Percentiles rank a stretch among this genome's conserved stretches.
Conservation (phyloP, 192 early-diverging fungal genomes). For the Entomortierella lignicola region DNA sequence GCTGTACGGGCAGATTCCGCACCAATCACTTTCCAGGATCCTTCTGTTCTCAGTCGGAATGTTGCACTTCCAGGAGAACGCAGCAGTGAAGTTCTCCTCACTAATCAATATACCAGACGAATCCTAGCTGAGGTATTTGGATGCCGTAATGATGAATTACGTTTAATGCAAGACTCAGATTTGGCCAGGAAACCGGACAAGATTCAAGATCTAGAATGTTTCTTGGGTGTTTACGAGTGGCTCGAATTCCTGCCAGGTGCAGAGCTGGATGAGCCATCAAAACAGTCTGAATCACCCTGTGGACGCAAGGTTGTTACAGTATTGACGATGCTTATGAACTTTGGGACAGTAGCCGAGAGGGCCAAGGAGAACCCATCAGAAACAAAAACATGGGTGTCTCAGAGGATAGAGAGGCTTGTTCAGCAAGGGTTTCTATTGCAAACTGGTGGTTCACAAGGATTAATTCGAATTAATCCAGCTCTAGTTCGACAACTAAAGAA, state of each 20-base stretch:
- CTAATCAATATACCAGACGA: conserved; percentile 13
- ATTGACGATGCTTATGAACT: conserved; percentile 33
- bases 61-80: conserved; percentile 34
- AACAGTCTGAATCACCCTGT: background rate
- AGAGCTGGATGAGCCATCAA: conserved; percentile 18
- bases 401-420: conserved; percentile 39
- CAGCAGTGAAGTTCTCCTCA: conserved; percentile 21
- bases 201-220: conserved; percentile 50
- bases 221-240: conserved; percentile 45
- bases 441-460: background rate
- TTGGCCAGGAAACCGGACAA: conserved; percentile 37
- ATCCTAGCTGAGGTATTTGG: conserved; percentile 13
- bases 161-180: conserved; percentile 45
- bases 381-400: conserved; percentile 20
- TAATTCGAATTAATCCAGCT: conserved; percentile 33
- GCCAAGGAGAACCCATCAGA: conserved; percentile 19
- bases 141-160: conserved; percentile 30
- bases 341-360: conserved; percentile 28
- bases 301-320: conserved; percentile 35
- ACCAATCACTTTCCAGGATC: conserved; percentile 29
- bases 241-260: conserved; percentile 49
- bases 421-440: conserved; percentile 24
- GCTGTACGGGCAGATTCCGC: conserved; percentile 12
- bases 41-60: conserved; percentile 16
- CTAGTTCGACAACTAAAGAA: conserved; percentile 29